Evolutionary conservation across 768 basidiomycete species (phyloP), one percentile per base, ranked within the genome.

Genomic region (Suillus plorans): DNA sequence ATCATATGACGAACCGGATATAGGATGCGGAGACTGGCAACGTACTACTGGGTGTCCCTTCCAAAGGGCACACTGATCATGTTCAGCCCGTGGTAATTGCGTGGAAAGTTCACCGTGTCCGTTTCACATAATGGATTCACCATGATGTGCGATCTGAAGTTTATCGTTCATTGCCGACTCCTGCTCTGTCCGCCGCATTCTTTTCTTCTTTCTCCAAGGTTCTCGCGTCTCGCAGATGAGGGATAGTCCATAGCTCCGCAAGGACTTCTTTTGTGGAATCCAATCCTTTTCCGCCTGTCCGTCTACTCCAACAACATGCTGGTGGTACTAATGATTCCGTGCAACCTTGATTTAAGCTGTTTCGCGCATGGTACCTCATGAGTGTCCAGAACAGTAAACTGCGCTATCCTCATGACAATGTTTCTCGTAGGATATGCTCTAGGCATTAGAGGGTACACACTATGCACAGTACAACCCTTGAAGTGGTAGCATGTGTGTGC

Each of bases 51-150:
- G 31, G 31, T 31, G 31, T 31, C 31, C 31, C 31, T 31, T 31
- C 31, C 31, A 31, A 7, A 31, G 31, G 31, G 31, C 31, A 31
- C 31, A 31, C 31, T 31, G 31, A 31, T 42, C 41, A 16, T 13
- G 64, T 72, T 55, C 80, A 78, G 10, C 77, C 74, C 59, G 79
- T 83, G 66, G 68, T 72, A 69, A 13, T 25, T 22, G 20, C 13
- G 25, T 49, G 13, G 12, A 49, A 49, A 14, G 2, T 22, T 25
- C 22, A 59, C n/a, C 12, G 36, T 59, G 58, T 59, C n/a, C 22
- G 10, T 16, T 28, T 59, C n/a, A 39, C 12, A 20, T 41, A n/a
- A 59, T 36, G 18, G 22, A 44, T 39, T 12, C 18, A 37, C 39
- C 22, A 36, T 37, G 42, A 28, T 59, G 8, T 59, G 49, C 49